These are phyloP conservation scores for Dorcoceras hygrometricum DNA, from an alignment of 257 asterid species.

Conservation along the genomic window DNA sequence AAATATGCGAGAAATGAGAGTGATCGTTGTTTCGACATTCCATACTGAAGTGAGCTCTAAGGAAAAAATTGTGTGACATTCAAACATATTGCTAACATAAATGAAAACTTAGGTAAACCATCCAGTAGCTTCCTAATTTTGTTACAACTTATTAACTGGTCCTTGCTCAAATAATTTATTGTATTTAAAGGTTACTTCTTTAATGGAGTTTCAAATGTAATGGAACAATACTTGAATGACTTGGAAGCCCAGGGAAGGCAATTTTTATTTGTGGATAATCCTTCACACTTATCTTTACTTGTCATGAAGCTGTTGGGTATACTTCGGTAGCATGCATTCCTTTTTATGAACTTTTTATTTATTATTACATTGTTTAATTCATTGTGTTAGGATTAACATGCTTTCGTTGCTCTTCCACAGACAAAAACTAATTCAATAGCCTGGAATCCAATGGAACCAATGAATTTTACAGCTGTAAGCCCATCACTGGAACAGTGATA, in stretches of 20 bases:
- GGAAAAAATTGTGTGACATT: too few relatives aligned
- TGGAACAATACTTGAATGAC: background rate
- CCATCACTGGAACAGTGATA: conserved; percentile 15
- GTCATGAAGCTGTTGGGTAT: background rate
- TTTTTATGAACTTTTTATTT: background rate
- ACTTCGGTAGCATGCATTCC: too few relatives aligned
- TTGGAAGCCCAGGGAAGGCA: too few relatives aligned
- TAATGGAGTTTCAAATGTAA: conserved; percentile 13
- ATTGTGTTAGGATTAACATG: conserved; percentile 18
- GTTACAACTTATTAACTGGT: conserved; percentile 1
- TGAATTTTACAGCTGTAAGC: conserved; percentile 98
- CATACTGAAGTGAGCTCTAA: background rate
- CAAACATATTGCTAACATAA: background rate
- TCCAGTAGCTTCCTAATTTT: background rate
- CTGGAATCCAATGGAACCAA: conserved; percentile 99
- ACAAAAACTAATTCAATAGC: conserved; percentile 84
- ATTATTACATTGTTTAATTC: background rate
- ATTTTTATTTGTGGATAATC: too few relatives aligned
- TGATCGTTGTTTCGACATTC: background rate
- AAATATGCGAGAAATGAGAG: too few relatives aligned
- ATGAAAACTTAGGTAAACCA: background rate
- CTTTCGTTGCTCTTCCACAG: conserved; percentile 37
- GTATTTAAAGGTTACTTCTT: background rate
- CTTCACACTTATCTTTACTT: conserved; percentile 16
- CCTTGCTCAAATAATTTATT: conserved; percentile 14